Evolutionary conservation across 2,329 filamentous ascomycete genomes (phyloP).

Genomic region (Chaetomiaceae sp.): DNA sequence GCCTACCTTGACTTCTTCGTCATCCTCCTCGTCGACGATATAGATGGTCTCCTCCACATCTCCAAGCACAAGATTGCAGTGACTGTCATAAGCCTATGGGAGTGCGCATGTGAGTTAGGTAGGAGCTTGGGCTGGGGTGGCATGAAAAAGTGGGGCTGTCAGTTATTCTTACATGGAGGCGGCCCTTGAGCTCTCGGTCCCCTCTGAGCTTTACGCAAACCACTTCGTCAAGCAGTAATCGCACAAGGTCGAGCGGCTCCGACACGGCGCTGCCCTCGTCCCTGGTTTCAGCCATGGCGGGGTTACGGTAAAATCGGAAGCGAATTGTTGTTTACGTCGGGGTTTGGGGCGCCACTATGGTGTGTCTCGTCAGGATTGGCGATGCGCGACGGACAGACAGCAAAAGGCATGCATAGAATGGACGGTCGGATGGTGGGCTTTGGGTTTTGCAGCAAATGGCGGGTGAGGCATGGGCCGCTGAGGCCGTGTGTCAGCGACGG

Average conservation of each 20-base stretch:
- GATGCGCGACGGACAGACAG: background rate
- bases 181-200: conserved; percentile 90
- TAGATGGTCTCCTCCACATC: conserved; percentile 98
- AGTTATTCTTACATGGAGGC: conserved; percentile 71
- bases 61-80: conserved; percentile 93
- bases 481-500: background rate
- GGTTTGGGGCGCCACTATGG: background rate
- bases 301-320: background rate
- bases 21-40: conserved; percentile 76
- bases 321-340: background rate
- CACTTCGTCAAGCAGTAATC: conserved; percentile 88
- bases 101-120: conserved; percentile 5
- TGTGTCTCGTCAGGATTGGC: background rate
- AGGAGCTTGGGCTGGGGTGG: background rate
- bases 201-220: conserved; percentile 97
- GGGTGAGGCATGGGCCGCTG: background rate
- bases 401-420: background rate
- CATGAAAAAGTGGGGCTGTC: background rate
- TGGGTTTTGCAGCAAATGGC: background rate
- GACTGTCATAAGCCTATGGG: conserved; percentile 87
- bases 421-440: background rate
- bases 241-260: conserved; percentile 93
- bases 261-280: conserved; percentile 69
- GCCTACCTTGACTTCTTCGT: conserved; percentile 66
- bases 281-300: conserved; percentile 83